Evolutionary conservation across 305 asterid genomes (phyloP).

Genomic region (Ajuga reptans): DNA sequence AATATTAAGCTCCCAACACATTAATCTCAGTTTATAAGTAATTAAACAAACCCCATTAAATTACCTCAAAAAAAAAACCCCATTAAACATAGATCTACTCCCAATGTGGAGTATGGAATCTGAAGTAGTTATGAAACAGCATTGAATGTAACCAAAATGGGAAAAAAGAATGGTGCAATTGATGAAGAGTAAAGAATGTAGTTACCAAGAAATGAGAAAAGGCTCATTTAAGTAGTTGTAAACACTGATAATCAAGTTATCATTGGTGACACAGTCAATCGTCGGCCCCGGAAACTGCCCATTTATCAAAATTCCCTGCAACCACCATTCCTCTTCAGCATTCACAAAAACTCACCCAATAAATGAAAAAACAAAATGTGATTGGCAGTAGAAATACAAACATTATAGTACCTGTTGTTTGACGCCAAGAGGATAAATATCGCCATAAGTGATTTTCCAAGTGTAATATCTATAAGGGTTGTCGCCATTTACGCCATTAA

Average conservation of each 20-base stretch:
- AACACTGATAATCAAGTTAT: slow-evolving; percentile 84
- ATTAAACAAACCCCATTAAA: neutral
- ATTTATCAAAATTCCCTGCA: slow-evolving; percentile 89
- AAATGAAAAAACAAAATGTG: neutral
- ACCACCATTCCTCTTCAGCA: slow-evolving; percentile 5
- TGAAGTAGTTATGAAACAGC: neutral
- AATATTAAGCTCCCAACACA: too few species aligned
- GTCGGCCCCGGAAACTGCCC: slow-evolving; percentile 97
- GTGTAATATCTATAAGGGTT: slow-evolving; percentile 77
- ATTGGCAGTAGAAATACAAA: neutral
- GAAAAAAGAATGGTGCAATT: neutral
- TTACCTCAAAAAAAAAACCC: too few species aligned
- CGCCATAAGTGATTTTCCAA: slow-evolving; percentile 78
- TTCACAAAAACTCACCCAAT: slow-evolving; percentile 11
- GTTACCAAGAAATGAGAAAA: slow-evolving; percentile 78
- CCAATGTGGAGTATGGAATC: slow-evolving; percentile 2
- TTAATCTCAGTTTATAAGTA: neutral
- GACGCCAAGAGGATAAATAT: slow-evolving; percentile 74
- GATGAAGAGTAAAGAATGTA: slow-evolving; percentile 9
- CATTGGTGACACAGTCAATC: slow-evolving; percentile 88
- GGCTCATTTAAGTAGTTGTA: slow-evolving; percentile 81
- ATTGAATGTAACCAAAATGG: neutral
- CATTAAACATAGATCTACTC: slow-evolving; percentile 18
- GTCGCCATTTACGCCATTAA: slow-evolving; percentile 42
- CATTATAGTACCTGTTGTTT: slow-evolving; percentile 60